Base-by-base conservation (phyloP, 2,329 filamentous ascomycete genomes). In the Trichophyton simii region DNA sequence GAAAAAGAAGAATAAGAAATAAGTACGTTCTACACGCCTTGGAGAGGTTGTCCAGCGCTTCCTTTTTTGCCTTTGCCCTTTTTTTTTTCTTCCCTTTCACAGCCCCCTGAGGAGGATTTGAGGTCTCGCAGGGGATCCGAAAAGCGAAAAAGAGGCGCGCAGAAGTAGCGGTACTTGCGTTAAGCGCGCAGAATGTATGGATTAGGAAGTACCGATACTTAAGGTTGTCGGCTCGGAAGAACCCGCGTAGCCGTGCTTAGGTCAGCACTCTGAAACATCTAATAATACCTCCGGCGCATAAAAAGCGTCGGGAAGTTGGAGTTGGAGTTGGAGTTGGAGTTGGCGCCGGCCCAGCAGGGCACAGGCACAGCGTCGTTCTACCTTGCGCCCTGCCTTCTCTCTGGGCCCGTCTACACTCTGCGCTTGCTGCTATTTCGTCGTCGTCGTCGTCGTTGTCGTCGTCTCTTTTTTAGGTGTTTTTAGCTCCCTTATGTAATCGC, bases 1-100 rank as follows among this genome's bases (percentile, higher is more conserved):
- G 31, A 54, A 52, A 18, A 58, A 34, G 44, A 25, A 38, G 50
- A 60, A 54, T 48, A 61, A 60, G 58, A 59, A 58, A 48, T 61
- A 41, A 57, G 34, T 7, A 38, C 34, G 9, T 31, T 31, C 28
- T 31, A 31, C n/a, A 18, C 25, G 46, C 11, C 46, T 18, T 22
- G 18, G 18, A 28, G 22, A 28, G 34, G 22, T 28, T 22, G 15
- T 28, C 46, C 46, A 52, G 46, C 46, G 46, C 46, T 52, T 52
- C 18, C 11, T 7, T 38, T 38, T 38, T 38, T 38, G 3, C 9
- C 34, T 9, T 38, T 11, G 28, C 1, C 46, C 11, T 52, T 28
- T 28, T 52, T 48, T 48, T 52, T 44, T 44, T 8, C 6, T 44
- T 7, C 41, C n/a, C n/a, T 44, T 25, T 57, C 52, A 57, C 55